phyloP scores from a whole-genome alignment of 1,139 yeast genomes.

The Hansenula sp. region DNA sequence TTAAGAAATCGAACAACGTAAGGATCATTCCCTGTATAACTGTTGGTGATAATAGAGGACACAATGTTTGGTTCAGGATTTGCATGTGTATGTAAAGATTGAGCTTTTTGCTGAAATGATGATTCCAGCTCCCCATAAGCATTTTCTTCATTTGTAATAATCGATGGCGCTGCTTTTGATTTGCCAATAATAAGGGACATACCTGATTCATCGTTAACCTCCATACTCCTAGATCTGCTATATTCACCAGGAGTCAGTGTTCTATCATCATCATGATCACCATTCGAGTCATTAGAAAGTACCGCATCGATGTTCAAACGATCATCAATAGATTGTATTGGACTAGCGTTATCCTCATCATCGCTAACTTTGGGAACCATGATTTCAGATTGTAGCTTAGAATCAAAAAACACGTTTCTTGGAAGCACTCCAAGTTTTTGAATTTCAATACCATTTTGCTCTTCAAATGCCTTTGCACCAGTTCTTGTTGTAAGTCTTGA shows the following conservation, averaged over 20 bases:
- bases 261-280: slow-evolving; percentile 8
- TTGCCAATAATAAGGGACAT: slow-evolving; percentile 28
- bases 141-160: slow-evolving; percentile 41
- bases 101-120: slow-evolving; percentile 14
- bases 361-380: slow-evolving; percentile 9
- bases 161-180: slow-evolving; percentile 43
- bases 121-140: slow-evolving; percentile 58
- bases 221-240: background rate
- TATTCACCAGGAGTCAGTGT: slow-evolving; percentile 3
- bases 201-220: slow-evolving; percentile 13
- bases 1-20: slow-evolving; percentile 55
- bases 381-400: slow-evolving; percentile 42
- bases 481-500: slow-evolving; percentile 29
- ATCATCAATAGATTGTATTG: slow-evolving; percentile 13
- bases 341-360: slow-evolving; percentile 13
- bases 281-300: background rate
- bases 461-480: slow-evolving; percentile 7
- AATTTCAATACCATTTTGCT: slow-evolving; percentile 18
- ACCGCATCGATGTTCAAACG: slow-evolving; percentile 11
- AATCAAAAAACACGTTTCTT: slow-evolving; percentile 64
- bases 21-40: slow-evolving; percentile 65
- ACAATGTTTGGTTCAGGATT: slow-evolving; percentile 7
- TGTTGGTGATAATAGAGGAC: slow-evolving; percentile 34
- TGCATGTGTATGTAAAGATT: slow-evolving; percentile 11
- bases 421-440: slow-evolving; percentile 43